A percentile compares a stretch with the other conserved stretches of the same genome.
Conservation (phyloP, 2,329 filamentous ascomycete species). For the Apiospora rasikravindrae region DNA sequence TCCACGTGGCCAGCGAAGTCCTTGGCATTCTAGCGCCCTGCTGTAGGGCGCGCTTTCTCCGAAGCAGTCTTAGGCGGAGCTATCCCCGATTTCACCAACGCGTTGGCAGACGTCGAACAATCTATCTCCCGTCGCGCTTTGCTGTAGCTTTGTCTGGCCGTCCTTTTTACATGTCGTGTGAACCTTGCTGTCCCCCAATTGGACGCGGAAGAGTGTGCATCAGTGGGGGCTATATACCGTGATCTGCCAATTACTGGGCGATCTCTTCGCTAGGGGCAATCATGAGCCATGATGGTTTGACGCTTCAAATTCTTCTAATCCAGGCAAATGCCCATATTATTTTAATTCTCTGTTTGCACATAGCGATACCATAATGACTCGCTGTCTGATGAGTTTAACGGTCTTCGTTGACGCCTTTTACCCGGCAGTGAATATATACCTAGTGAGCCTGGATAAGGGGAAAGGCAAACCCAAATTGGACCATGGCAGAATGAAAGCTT, state of each 20-base stretch:
- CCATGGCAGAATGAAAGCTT: background rate
- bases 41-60: background rate
- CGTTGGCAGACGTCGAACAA: background rate
- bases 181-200: background rate
- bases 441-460: background rate
- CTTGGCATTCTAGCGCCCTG: background rate
- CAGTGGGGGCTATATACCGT: background rate
- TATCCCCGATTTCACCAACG: background rate
- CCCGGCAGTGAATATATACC: background rate
- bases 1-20: background rate
- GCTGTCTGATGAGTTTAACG: background rate
- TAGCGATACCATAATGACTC: background rate
- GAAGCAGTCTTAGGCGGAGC: background rate
- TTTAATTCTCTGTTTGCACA: background rate
- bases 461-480: background rate
- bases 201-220: background rate
- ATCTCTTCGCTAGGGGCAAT: background rate
- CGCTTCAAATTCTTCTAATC: background rate
- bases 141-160: background rate
- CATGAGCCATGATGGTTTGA: background rate
- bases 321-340: background rate
- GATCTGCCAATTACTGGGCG: background rate
- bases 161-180: background rate
- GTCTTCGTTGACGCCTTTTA: background rate
- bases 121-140: background rate